A percentile compares a stretch with the other conserved stretches of the same genome.
phyloP scores from a whole-genome alignment of 108 stramenopile species.

The Cyclotella baltica region DNA sequence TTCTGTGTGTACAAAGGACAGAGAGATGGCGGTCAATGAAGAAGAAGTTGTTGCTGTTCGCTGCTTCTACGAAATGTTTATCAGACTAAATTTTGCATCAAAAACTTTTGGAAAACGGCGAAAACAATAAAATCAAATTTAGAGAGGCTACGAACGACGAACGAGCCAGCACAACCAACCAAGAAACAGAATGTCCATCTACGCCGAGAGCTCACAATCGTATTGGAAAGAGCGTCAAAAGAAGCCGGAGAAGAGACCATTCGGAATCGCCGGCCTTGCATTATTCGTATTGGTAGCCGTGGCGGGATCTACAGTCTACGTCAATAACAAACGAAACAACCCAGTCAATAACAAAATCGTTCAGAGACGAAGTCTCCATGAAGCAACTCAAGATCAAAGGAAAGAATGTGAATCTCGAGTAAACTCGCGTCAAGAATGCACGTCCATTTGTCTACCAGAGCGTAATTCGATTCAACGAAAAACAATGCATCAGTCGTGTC shows the following conservation, averaged over 20 bases:
- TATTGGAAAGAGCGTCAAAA: slow-evolving; percentile 52
- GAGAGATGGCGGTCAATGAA: no score
- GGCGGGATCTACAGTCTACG: slow-evolving; percentile 13
- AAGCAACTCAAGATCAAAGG: slow-evolving; percentile 36
- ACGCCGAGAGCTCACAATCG: slow-evolving; percentile 26
- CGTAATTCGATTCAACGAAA: slow-evolving; percentile 54
- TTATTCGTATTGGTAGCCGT: slow-evolving; percentile 8
- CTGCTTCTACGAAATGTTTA: no score
- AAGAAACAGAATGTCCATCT: slow-evolving; percentile 36
- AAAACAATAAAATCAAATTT: background rate
- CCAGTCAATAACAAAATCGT: background rate
- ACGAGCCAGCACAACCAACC: background rate
- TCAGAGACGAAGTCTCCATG: slow-evolving; percentile 23
- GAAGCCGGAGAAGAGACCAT: slow-evolving; percentile 19
- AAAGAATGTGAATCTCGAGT: slow-evolving; percentile 48
- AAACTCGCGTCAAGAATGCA: slow-evolving; percentile 42
- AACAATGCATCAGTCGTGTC: slow-evolving; percentile 50
- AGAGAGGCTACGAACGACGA: background rate
- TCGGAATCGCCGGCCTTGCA: background rate
- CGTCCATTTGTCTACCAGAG: slow-evolving; percentile 45
- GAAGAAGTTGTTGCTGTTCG: no score
- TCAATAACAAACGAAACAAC: background rate
- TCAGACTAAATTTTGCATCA: no score
- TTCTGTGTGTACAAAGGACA: slow-evolving; percentile 26
- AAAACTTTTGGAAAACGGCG: background rate